These are phyloP conservation scores for Stagonosporopsis vannaccii DNA, from an alignment of 2,329 filamentous ascomycete species.

Conservation along the genomic window DNA sequence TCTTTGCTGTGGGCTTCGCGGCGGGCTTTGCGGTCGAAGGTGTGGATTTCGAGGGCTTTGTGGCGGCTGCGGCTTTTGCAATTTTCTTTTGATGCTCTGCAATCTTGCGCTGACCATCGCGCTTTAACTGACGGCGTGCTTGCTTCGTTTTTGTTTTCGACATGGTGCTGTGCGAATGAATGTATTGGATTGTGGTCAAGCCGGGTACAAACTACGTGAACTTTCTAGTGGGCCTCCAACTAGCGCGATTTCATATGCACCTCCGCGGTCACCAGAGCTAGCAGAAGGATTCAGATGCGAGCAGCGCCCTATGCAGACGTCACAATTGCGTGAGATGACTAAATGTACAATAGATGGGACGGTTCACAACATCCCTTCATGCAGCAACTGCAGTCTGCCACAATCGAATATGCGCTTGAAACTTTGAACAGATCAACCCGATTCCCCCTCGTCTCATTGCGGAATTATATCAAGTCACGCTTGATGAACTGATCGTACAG, in stretches of 20 bases:
- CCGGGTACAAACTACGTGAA: background rate
- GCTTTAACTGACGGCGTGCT: slow-evolving; percentile 44
- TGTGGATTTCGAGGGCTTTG: slow-evolving; percentile 9
- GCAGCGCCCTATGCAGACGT: slow-evolving; percentile 25
- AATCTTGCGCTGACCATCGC: slow-evolving; percentile 40
- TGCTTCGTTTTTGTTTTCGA: slow-evolving; percentile 47
- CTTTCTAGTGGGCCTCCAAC: slow-evolving; percentile 28
- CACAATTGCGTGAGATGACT: slow-evolving; percentile 44
- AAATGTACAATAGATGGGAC: slow-evolving; percentile 45
- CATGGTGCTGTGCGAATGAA: slow-evolving; percentile 28
- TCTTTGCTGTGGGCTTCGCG: slow-evolving; percentile 21
- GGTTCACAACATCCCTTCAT: slow-evolving; percentile 25
- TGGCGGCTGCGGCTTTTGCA: slow-evolving; percentile 25
- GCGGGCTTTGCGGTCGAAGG: slow-evolving; percentile 17
- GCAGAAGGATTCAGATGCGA: background rate
- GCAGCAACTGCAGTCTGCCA: slow-evolving; percentile 31
- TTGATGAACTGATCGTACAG: slow-evolving; percentile 95
- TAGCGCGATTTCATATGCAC: slow-evolving; percentile 14
- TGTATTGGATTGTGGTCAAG: background rate
- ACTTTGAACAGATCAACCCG: slow-evolving; percentile 27
- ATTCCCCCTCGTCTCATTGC: slow-evolving; percentile 3
- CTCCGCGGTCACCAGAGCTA: slow-evolving; percentile 5
- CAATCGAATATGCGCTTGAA: slow-evolving; percentile 31
- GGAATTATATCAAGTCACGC: slow-evolving; percentile 84
- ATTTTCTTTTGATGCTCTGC: slow-evolving; percentile 35